These are phyloP conservation scores for Starmerella sp. DNA, from an alignment of 805 yeast genomes.

Conservation along the genomic window DNA sequence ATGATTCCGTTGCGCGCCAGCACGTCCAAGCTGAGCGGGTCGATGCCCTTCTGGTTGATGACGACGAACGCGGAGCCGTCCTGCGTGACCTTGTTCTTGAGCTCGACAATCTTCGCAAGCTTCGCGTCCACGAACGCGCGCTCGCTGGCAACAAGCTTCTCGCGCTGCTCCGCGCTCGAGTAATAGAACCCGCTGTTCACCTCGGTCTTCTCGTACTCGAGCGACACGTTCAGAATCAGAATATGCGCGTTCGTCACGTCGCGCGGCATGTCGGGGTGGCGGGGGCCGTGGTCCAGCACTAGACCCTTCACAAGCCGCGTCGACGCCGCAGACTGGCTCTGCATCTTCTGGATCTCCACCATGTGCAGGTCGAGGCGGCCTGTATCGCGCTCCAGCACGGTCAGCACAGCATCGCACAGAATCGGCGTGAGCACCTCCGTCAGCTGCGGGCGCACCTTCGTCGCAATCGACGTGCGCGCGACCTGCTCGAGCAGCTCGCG, in stretches of 20 bases:
- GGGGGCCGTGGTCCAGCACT: slow-evolving; percentile 94
- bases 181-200: slow-evolving; percentile 93
- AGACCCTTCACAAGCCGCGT: slow-evolving; percentile 77
- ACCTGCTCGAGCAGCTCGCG: slow-evolving; percentile 85
- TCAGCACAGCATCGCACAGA: slow-evolving; percentile 89
- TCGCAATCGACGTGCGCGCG: slow-evolving; percentile 77
- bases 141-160: slow-evolving; percentile 84
- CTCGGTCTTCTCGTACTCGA: slow-evolving; percentile 96
- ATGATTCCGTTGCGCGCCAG: slow-evolving; percentile 85
- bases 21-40: slow-evolving; percentile 92
- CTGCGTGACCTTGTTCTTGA: slow-evolving; percentile 86
- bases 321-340: slow-evolving; percentile 74
- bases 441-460: slow-evolving; percentile 71
- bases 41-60: slow-evolving; percentile 96
- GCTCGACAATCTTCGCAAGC: slow-evolving; percentile 77
- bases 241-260: slow-evolving; percentile 71
- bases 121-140: slow-evolving; percentile 91
- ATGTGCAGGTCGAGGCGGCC: slow-evolving; percentile 73
- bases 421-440: slow-evolving; percentile 80
- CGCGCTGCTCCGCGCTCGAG: slow-evolving; percentile 91
- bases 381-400: slow-evolving; percentile 43
- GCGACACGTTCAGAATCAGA: slow-evolving; percentile 79
- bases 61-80: slow-evolving; percentile 74
- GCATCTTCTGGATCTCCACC: slow-evolving; percentile 98
- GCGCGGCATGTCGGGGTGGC: slow-evolving; percentile 99